Conservation (phyloP, 129 eudicot species). For the Scalesia atractyloides region DNA sequence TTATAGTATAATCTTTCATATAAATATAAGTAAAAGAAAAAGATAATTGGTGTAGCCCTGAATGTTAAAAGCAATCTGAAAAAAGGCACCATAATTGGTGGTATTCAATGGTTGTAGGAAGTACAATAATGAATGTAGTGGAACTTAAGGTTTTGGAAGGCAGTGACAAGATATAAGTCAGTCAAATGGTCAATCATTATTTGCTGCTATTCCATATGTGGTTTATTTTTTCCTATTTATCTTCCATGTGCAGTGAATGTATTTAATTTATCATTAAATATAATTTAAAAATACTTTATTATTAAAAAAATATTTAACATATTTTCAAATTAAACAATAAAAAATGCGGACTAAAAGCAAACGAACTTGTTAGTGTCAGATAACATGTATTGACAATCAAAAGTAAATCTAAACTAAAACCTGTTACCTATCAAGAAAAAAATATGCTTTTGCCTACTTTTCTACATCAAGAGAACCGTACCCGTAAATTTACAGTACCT, state of each 20-base stretch:
- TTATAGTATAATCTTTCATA: too few relatives aligned
- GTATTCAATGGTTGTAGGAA: conserved; percentile 23
- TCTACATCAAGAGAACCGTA: too few relatives aligned
- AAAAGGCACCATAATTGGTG: conserved; percentile 20
- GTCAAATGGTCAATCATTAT: conserved; percentile 41
- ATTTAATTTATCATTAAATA: not conserved
- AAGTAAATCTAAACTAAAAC: not conserved
- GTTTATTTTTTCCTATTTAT: conserved; percentile 11
- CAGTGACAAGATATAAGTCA: conserved; percentile 39
- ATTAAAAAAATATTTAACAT: not conserved
- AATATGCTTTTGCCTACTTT: not conserved
- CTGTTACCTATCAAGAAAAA: not conserved
- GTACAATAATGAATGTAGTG: conserved; percentile 34
- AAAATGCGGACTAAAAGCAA: not conserved
- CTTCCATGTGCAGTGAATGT: not conserved
- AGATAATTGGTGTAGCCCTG: not conserved
- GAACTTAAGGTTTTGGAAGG: conserved; percentile 41
- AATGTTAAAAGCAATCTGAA: not conserved
- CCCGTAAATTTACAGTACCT: too few relatives aligned
- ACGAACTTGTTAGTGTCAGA: not conserved
- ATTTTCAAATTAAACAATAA: not conserved
- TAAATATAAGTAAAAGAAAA: too few relatives aligned
- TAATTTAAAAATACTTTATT: not conserved
- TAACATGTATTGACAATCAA: not conserved
- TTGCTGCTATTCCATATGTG: conserved; percentile 18